Evolutionary conservation across 2,329 filamentous ascomycete species (phyloP).

Genomic region (Amesomyces nigricolor): DNA sequence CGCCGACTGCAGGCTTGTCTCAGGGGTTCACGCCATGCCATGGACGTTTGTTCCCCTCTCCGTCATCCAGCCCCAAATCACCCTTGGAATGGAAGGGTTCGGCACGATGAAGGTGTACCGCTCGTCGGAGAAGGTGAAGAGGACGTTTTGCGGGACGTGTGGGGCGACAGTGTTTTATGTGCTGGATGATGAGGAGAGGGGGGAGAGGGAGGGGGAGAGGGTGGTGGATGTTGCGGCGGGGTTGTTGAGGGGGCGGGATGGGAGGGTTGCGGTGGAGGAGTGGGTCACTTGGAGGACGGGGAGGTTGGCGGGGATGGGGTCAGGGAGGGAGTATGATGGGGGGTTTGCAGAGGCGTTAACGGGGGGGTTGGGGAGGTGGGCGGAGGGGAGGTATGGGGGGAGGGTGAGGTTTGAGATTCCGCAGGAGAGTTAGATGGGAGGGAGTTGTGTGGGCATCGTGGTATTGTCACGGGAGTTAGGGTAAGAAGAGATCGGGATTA

Average conservation of each 20-base stretch:
- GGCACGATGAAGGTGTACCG: conserved; percentile 41
- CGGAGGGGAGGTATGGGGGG: conserved; percentile 32
- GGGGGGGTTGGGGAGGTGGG: conserved; percentile 37
- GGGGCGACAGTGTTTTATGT: conserved; percentile 41
- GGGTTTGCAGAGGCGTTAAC: conserved; percentile 33
- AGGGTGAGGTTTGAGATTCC: conserved; percentile 16
- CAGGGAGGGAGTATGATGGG: conserved; percentile 35
- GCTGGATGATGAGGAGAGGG: conserved; percentile 25
- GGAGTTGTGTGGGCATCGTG: not conserved
- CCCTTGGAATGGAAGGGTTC: conserved; percentile 32
- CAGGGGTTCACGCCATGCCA: conserved; percentile 37
- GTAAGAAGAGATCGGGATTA: not conserved
- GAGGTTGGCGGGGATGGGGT: conserved; percentile 31
- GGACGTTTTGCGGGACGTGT: conserved; percentile 43
- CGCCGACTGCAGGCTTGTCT: conserved; percentile 40
- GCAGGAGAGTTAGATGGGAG: not conserved
- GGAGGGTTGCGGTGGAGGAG: conserved; percentile 36
- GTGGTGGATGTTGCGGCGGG: conserved; percentile 41
- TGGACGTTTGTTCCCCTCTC: conserved; percentile 40
- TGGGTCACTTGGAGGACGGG: conserved; percentile 44
- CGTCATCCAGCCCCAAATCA: conserved; percentile 34
- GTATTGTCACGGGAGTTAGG: not conserved
- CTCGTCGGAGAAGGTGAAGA: conserved; percentile 35
- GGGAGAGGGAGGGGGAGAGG: conserved; percentile 28
- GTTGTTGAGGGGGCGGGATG: conserved; percentile 39